phyloP scores from a whole-genome alignment of 495 filamentous ascomycete genomes.

The Poronia punctata region DNA sequence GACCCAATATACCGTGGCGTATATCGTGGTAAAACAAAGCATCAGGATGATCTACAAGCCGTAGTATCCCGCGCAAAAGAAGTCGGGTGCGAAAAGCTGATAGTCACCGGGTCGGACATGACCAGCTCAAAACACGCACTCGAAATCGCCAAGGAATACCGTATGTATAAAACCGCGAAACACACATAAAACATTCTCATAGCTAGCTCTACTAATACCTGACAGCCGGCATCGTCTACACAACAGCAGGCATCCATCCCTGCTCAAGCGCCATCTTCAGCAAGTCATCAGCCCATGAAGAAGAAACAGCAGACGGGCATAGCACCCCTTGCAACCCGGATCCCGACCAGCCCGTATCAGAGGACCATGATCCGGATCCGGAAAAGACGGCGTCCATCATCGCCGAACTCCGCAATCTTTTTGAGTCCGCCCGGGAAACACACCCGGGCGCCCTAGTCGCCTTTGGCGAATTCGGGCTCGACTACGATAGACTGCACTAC shows the following conservation, averaged over 20 bases:
- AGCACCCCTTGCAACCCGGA: conserved; percentile 39
- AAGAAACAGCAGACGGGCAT: conserved; percentile 26
- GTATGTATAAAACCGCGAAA: conserved; percentile 52
- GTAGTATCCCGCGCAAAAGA: conserved; percentile 69
- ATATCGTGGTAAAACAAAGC: conserved; percentile 75
- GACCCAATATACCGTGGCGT: conserved; percentile 78
- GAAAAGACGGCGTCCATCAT: conserved; percentile 41
- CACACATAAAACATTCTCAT: too few species aligned
- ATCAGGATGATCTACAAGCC: conserved; percentile 69
- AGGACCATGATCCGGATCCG: conserved; percentile 33
- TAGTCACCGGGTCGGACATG: conserved; percentile 90
- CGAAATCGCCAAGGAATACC: conserved; percentile 62
- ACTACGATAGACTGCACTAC: conserved; percentile 86
- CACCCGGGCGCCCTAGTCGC: conserved; percentile 52
- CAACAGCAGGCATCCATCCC: conserved; percentile 89
- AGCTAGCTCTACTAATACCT: conserved; percentile 14
- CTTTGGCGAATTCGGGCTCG: conserved; percentile 92
- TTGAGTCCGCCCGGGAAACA: conserved; percentile 35
- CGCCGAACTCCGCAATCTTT: conserved; percentile 51
- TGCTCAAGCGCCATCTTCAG: conserved; percentile 67
- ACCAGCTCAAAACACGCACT: conserved; percentile 69
- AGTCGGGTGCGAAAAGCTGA: conserved; percentile 77
- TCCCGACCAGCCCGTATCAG: conserved; percentile 30
- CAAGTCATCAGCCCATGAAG: conserved; percentile 45
- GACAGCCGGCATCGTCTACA: conserved; percentile 66